These are phyloP conservation scores for Boletus reticulatus DNA, from an alignment of 768 basidiomycete genomes.

Conservation along the genomic window DNA sequence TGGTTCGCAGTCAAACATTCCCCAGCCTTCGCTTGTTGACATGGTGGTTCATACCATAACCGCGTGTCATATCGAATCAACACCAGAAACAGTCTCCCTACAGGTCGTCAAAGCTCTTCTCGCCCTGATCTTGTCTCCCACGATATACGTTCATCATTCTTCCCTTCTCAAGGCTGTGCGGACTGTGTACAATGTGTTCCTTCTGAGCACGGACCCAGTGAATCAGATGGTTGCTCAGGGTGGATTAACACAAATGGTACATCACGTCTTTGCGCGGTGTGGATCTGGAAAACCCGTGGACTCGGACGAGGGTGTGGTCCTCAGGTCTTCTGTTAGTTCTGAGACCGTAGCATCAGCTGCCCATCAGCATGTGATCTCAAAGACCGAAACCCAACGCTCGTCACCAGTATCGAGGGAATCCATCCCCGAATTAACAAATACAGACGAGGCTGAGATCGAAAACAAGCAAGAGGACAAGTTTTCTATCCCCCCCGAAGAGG, in stretches of 20 bases:
- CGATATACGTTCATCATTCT: constrained; percentile 90
- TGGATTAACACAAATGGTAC: constrained; percentile 96
- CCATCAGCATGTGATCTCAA: constrained; percentile 2
- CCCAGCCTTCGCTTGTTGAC: constrained; percentile 81
- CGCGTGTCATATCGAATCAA: constrained; percentile 82
- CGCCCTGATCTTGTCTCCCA: constrained; percentile 82
- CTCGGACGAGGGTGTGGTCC: constrained; percentile 14
- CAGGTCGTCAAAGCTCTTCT: constrained; percentile 97
- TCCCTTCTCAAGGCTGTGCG: constrained; percentile 93
- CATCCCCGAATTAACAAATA: neutral
- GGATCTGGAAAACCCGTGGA: constrained; percentile 33
- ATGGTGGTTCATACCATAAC: constrained; percentile 94
- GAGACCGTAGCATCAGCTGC: constrained; percentile 17
- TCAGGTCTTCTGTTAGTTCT: constrained; percentile 21
- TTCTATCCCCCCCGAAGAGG: constrained; percentile 2
- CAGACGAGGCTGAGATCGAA: neutral
- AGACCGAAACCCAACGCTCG: constrained; percentile 10
- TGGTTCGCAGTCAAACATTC: constrained; percentile 46
- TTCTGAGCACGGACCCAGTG: constrained; percentile 83
- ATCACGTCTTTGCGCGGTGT: constrained; percentile 91
- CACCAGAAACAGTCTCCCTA: constrained; percentile 87
- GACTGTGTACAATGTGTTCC: constrained; percentile 97
- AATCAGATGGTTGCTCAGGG: constrained; percentile 99
- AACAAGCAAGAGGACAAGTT: neutral
- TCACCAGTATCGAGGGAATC: constrained; percentile 4